phyloP scores from a whole-genome alignment of 164 flowering plant genomes.

The Nymphaea colorata region DNA sequence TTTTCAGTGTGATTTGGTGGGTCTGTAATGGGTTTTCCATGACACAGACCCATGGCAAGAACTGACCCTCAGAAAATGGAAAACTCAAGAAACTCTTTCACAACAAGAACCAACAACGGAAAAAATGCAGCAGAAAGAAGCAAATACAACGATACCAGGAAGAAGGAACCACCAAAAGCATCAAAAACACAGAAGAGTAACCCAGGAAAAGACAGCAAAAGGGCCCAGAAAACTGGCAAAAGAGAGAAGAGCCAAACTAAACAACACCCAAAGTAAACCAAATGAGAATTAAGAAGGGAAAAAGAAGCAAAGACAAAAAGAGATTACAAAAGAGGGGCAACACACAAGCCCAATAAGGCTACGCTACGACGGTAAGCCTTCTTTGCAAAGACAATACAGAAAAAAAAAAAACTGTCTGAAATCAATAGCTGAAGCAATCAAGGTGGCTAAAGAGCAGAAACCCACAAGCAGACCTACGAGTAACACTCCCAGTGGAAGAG shows the following conservation, averaged over 20 bases:
- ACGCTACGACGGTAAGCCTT: no score
- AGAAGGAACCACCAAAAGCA: not conserved
- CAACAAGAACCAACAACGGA: not conserved
- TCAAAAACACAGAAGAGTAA: not conserved
- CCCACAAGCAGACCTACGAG: no score
- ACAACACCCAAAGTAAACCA: not conserved
- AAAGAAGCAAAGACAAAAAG: not conserved
- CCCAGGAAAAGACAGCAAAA: not conserved
- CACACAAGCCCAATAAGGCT: no score
- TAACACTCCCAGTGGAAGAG: not conserved
- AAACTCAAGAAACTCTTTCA: not conserved
- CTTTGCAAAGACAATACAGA: not conserved
- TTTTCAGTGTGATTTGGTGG: constrained; percentile 16
- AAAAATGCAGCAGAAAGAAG: not conserved
- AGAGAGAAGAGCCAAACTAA: not conserved
- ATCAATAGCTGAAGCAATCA: not conserved
- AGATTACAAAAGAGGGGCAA: no score
- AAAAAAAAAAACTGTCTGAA: not conserved
- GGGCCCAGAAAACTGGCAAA: not conserved
- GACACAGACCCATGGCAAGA: constrained; percentile 73
- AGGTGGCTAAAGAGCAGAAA: not conserved
- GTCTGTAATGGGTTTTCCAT: constrained; percentile 44
- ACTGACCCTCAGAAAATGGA: constrained; percentile 1
- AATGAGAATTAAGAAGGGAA: not conserved
- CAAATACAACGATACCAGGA: not conserved